Conservation (phyloP, 495 filamentous ascomycete genomes). For the Beverwykella pulmonaria region DNA sequence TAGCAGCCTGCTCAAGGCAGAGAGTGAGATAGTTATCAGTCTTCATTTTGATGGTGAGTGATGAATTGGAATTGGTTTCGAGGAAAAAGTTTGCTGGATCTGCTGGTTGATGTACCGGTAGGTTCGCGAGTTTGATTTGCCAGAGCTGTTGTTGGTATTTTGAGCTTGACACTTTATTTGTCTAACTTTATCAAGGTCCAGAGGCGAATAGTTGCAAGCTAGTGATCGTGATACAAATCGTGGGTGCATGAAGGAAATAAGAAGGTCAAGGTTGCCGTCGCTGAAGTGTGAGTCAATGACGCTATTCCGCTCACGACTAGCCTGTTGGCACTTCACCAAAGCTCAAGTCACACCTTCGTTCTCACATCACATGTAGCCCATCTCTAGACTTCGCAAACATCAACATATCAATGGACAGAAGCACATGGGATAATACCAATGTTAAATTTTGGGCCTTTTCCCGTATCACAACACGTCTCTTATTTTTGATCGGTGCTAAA, state of each 20-base stretch:
- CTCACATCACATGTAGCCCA: no score
- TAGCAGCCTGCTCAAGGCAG: conserved; percentile 56
- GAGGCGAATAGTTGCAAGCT: background rate
- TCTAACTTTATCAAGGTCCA: background rate
- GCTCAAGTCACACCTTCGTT: no score
- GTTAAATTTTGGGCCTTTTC: no score
- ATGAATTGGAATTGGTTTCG: background rate
- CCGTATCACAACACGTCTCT: no score
- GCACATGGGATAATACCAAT: no score
- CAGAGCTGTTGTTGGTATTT: background rate
- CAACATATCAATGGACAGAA: no score
- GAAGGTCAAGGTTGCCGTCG: background rate
- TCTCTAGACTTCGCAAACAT: no score
- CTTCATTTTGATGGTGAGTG: conserved; percentile 41
- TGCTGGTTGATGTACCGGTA: no score
- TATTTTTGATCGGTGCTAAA: no score
- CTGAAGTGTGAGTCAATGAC: background rate
- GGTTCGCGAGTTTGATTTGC: background rate
- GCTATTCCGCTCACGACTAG: background rate
- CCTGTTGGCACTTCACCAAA: no score
- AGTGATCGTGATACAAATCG: background rate
- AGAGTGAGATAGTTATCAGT: conserved; percentile 51
- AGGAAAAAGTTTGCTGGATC: background rate
- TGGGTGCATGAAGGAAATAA: background rate
- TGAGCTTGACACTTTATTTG: background rate